Evolutionary conservation across 768 basidiomycete species (phyloP).

Genomic region (Termitomyces sp.): DNA sequence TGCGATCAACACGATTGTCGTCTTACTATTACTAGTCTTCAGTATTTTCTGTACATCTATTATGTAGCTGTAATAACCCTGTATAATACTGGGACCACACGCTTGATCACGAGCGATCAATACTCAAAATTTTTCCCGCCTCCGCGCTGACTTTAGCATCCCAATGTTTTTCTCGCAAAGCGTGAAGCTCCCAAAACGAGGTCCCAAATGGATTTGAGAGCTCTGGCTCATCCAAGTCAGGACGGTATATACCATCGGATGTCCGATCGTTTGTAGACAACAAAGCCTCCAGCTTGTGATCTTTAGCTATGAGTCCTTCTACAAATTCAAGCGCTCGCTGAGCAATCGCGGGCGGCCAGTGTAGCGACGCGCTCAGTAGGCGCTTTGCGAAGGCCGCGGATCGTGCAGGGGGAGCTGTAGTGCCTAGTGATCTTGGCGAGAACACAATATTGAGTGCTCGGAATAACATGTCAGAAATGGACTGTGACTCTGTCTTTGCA

Average conservation of each 20-base stretch:
- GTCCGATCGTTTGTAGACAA: slow-evolving; percentile 84
- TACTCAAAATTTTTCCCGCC: slow-evolving; percentile 52
- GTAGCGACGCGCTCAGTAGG: slow-evolving; percentile 72
- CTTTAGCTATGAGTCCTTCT: slow-evolving; percentile 61
- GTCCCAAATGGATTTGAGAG: slow-evolving; percentile 77
- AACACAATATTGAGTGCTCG: slow-evolving; percentile 79
- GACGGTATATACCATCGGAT: slow-evolving; percentile 78
- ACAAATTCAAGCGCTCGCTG: slow-evolving; percentile 74
- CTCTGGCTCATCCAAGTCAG: slow-evolving; percentile 87
- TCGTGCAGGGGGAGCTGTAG: slow-evolving; percentile 59
- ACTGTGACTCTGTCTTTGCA: slow-evolving; percentile 24
- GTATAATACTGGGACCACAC: slow-evolving; percentile 11
- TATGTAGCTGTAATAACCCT: slow-evolving; percentile 16
- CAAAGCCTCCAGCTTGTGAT: slow-evolving; percentile 77
- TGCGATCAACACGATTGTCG: slow-evolving; percentile 2
- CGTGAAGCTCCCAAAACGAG: slow-evolving; percentile 79
- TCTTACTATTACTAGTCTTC: slow-evolving; percentile 1
- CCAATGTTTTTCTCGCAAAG: slow-evolving; percentile 53
- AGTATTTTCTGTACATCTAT: slow-evolving; percentile 8
- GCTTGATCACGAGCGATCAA: slow-evolving; percentile 28
- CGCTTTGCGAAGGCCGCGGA: slow-evolving; percentile 92
- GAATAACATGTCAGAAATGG: slow-evolving; percentile 74
- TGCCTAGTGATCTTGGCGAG: slow-evolving; percentile 58
- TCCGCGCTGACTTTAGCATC: slow-evolving; percentile 65
- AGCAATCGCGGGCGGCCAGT: slow-evolving; percentile 68